Conservation (phyloP, 2,329 filamentous ascomycete genomes). For the Fusarium sp. region DNA sequence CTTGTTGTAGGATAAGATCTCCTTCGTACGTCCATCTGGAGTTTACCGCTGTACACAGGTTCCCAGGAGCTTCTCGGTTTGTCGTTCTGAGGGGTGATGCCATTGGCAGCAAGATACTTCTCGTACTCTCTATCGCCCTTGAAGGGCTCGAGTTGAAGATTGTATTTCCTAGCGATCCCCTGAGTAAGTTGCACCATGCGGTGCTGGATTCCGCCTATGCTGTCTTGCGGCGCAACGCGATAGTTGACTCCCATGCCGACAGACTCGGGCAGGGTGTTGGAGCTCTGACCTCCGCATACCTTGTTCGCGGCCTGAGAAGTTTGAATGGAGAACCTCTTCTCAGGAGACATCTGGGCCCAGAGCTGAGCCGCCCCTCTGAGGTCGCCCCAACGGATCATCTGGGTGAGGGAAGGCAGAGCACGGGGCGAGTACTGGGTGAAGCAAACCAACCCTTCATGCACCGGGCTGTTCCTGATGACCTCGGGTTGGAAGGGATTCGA, state of each 20-base stretch:
- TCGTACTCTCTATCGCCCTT: conserved; percentile 12
- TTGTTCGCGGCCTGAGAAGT: conserved; percentile 56
- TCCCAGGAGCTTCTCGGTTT: neutral
- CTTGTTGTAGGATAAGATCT: neutral
- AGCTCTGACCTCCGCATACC: too few species aligned
- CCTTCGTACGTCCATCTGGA: neutral
- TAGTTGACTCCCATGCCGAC: conserved; percentile 68
- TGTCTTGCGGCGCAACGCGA: conserved; percentile 45
- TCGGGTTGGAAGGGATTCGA: conserved; percentile 62
- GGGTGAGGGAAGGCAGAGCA: conserved; percentile 55
- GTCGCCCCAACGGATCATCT: conserved; percentile 44
- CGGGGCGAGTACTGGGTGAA: conserved; percentile 65
- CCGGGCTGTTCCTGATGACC: conserved; percentile 60
- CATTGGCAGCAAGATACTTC: neutral
- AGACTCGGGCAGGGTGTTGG: conserved; percentile 60
- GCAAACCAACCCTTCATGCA: conserved; percentile 66
- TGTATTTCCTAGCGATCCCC: neutral
- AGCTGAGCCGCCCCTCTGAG: conserved; percentile 41
- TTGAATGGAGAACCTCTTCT: conserved; percentile 63
- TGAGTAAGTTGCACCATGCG: neutral
- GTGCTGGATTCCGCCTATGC: neutral
- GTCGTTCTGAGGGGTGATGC: neutral
- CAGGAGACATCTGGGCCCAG: conserved; percentile 28
- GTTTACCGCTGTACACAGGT: neutral
- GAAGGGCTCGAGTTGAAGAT: conserved; percentile 4